phyloP scores from a whole-genome alignment of 2,329 filamentous ascomycete genomes.

The Botryotinia convoluta region DNA sequence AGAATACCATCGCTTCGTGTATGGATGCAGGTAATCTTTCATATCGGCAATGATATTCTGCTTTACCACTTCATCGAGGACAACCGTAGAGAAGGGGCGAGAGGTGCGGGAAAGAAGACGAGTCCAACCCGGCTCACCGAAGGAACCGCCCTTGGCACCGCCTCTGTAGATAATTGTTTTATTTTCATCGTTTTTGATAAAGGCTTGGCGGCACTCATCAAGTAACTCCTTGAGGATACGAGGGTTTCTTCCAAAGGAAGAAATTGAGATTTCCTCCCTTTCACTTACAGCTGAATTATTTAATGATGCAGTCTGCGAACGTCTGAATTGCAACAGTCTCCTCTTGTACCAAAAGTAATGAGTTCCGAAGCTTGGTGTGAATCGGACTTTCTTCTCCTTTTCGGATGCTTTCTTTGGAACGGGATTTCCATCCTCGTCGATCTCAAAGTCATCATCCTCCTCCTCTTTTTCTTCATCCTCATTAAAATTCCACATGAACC shows the following conservation, averaged over 20 bases:
- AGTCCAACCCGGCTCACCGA: slow-evolving; percentile 53
- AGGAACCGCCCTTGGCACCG: slow-evolving; percentile 42
- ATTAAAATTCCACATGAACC: slow-evolving; percentile 46
- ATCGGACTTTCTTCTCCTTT: slow-evolving; percentile 44
- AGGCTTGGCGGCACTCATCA: slow-evolving; percentile 54
- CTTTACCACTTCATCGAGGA: slow-evolving; percentile 61
- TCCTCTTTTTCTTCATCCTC: slow-evolving; percentile 49
- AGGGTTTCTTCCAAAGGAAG: slow-evolving; percentile 60
- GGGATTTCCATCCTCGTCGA: slow-evolving; percentile 32
- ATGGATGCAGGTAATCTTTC: slow-evolving; percentile 60
- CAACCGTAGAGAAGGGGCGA: slow-evolving; percentile 63
- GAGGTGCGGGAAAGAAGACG: slow-evolving; percentile 58
- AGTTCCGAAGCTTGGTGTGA: slow-evolving; percentile 65
- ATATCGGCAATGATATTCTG: slow-evolving; percentile 58
- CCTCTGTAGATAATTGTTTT: slow-evolving; percentile 67
- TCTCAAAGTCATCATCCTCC: slow-evolving; percentile 36
- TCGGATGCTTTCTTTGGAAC: slow-evolving; percentile 33
- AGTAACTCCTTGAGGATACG: slow-evolving; percentile 60
- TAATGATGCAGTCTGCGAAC: slow-evolving; percentile 49
- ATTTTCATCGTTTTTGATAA: slow-evolving; percentile 55
- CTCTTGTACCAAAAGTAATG: slow-evolving; percentile 68
- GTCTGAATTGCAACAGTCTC: slow-evolving; percentile 56
- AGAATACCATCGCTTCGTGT: slow-evolving; percentile 73
- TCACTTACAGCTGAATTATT: slow-evolving; percentile 45
- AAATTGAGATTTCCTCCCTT: slow-evolving; percentile 58